These are phyloP conservation scores for Tolypocladium inflatum DNA, from an alignment of 2,329 filamentous ascomycete species.

Conservation along the genomic window DNA sequence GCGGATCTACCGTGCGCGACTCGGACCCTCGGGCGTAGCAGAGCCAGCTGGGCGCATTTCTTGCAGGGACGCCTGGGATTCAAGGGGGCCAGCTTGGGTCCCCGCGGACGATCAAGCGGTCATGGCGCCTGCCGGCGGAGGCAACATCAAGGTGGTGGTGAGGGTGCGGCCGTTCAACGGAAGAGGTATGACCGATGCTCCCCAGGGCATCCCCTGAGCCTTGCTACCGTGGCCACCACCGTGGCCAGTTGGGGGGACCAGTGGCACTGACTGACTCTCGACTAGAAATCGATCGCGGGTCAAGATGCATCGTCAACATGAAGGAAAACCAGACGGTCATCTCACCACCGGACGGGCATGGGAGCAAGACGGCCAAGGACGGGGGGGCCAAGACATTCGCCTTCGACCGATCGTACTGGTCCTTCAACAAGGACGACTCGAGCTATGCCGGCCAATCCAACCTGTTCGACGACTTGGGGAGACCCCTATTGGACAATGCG, in stretches of 20 bases:
- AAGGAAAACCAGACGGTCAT: conserved; percentile 85
- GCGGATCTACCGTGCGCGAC: background rate
- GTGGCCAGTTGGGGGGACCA: background rate
- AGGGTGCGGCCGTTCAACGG: conserved; percentile 91
- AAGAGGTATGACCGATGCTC: conserved; percentile 53
- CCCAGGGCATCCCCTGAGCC: background rate
- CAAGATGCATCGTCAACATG: conserved; percentile 98
- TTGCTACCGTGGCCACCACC: background rate
- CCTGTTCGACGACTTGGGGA: conserved; percentile 79
- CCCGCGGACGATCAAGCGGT: conserved; percentile 19
- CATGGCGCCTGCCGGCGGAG: conserved; percentile 56
- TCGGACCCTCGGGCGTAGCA: background rate
- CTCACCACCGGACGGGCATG: conserved; percentile 55
- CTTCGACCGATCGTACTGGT: conserved; percentile 98
- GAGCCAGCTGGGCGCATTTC: conserved; percentile 15
- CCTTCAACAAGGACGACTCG: conserved; percentile 71
- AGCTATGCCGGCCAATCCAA: conserved; percentile 87
- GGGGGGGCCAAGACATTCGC: conserved; percentile 77
- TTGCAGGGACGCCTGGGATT: conserved; percentile 10
- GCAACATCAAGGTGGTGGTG: conserved; percentile 99
- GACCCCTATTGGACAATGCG: conserved; percentile 90
- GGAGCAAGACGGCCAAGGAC: conserved; percentile 59
- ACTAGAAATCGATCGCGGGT: conserved; percentile 76
- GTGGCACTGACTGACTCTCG: conserved; percentile 7
- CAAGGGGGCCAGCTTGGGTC: conserved; percentile 26